Conservation (phyloP, 768 basidiomycete genomes). For the Leccinum aurantiacum region DNA sequence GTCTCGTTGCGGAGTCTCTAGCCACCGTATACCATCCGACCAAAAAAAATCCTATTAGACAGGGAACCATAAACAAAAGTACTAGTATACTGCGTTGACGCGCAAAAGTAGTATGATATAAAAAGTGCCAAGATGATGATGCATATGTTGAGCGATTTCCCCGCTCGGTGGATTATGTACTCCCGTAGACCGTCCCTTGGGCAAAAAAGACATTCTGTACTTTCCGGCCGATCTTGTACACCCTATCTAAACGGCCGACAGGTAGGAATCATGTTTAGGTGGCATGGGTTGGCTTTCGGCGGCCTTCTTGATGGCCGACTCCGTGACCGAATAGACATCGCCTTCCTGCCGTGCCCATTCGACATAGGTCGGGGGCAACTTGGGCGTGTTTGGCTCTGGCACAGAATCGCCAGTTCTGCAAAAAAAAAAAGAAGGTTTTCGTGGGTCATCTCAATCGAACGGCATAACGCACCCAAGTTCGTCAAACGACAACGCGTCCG, state of each 20-base stretch:
- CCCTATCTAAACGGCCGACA: slow-evolving; percentile 11
- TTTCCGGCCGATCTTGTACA: not conserved
- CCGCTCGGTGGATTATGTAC: not conserved
- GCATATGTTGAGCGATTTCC: not conserved
- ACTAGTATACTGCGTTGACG: slow-evolving; percentile 7
- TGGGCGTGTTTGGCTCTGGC: slow-evolving; percentile 8
- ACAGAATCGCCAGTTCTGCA: slow-evolving; percentile 11
- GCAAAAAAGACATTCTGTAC: not conserved
- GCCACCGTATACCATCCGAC: not conserved
- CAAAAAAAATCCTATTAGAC: slow-evolving; percentile 1
- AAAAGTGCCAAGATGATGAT: not conserved
- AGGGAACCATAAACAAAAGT: slow-evolving; percentile 12
- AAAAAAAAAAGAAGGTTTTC: not conserved
- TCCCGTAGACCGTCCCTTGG: not conserved
- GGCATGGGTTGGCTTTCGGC: slow-evolving; percentile 3
- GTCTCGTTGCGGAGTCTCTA: not conserved
- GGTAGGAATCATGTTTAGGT: slow-evolving; percentile 1
- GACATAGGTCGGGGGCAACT: slow-evolving; percentile 23
- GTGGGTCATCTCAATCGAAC: not conserved
- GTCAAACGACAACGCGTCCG: slow-evolving; percentile 19
- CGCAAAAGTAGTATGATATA: not conserved
- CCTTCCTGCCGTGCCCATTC: slow-evolving; percentile 9
- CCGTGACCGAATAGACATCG: slow-evolving; percentile 2
- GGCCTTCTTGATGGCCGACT: slow-evolving; percentile 6
- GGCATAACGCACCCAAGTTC: slow-evolving; percentile 15